A percentile compares a stretch with the other conserved stretches of the same genome.
phyloP scores from a whole-genome alignment of 208 protist species.

The Leishmania braziliensis region DNA sequence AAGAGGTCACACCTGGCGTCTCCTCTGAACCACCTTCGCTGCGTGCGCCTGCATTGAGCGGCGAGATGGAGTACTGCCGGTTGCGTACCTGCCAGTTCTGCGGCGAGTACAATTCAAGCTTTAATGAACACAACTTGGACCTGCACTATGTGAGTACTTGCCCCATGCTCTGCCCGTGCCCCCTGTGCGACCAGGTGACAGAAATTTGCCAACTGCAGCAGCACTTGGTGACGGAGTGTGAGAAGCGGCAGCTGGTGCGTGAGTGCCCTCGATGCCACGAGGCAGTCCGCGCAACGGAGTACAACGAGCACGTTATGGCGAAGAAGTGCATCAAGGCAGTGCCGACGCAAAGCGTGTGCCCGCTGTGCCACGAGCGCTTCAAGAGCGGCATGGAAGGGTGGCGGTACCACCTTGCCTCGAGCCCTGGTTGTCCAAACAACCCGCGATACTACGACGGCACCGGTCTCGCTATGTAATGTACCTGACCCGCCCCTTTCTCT shows the following conservation, averaged over 20 bases:
- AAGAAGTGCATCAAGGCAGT: slow-evolving; percentile 73
- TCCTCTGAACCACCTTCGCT: slow-evolving; percentile 3
- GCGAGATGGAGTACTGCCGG: slow-evolving; percentile 32
- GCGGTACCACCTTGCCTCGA: slow-evolving; percentile 71
- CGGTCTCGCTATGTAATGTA: slow-evolving; percentile 24
- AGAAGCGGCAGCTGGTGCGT: slow-evolving; percentile 61
- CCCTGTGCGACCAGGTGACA: slow-evolving; percentile 91
- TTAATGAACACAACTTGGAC: slow-evolving; percentile 77
- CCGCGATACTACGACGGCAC: slow-evolving; percentile 81
- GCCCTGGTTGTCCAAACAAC: slow-evolving; percentile 88
- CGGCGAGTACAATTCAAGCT: slow-evolving; percentile 67
- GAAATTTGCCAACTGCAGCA: slow-evolving; percentile 89
- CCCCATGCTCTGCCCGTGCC: slow-evolving; percentile 92
- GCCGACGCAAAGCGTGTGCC: slow-evolving; percentile 78
- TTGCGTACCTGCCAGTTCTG: slow-evolving; percentile 89
- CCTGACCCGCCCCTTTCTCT: background rate
- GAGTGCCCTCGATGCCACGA: slow-evolving; percentile 91
- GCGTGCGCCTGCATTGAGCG: slow-evolving; percentile 5
- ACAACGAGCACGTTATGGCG: slow-evolving; percentile 68
- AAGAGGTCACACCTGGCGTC: background rate
- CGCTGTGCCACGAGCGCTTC: slow-evolving; percentile 86
- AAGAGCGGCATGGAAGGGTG: slow-evolving; percentile 68
- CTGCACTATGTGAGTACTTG: slow-evolving; percentile 87
- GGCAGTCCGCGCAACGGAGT: slow-evolving; percentile 79
- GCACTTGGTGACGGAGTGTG: slow-evolving; percentile 90